Percentiles rank a stretch among this genome's conserved stretches.
Conservation (phyloP, 441 rosid genomes). For the Hura crepitans region DNA sequence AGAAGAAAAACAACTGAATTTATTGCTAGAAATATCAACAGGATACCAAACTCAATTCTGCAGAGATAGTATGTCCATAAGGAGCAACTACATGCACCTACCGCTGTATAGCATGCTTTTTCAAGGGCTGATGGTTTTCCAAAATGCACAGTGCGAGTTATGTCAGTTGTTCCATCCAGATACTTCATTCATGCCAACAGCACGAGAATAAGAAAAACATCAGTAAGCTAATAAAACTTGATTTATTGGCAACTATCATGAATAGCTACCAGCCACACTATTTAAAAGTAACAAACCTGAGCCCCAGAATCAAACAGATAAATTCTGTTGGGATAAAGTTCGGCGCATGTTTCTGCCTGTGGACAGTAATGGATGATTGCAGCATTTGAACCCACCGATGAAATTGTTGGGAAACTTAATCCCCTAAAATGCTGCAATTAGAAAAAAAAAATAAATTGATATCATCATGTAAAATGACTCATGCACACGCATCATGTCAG, state of each 20-base stretch:
- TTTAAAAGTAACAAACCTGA: conserved; percentile 51
- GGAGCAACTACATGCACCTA: conserved; percentile 32
- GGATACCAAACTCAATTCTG: neutral
- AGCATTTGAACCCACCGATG: conserved; percentile 93
- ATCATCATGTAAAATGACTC: conserved; percentile 7
- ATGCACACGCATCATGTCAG: neutral
- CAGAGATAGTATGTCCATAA: neutral
- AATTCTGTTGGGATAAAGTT: conserved; percentile 73
- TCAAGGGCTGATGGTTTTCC: conserved; percentile 89
- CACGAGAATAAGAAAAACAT: conserved; percentile 13
- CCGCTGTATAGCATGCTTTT: conserved; percentile 85
- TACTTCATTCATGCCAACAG: conserved; percentile 47
- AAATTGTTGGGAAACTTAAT: conserved; percentile 90
- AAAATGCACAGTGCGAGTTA: conserved; percentile 95
- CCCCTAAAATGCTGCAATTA: conserved; percentile 81
- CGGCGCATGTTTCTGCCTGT: conserved; percentile 68
- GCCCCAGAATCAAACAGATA: conserved; percentile 98
- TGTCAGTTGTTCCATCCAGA: conserved; percentile 95
- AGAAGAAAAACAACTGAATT: neutral
- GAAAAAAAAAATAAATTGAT: conserved; percentile 13
- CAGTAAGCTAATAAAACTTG: conserved; percentile 19
- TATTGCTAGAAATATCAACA: conserved; percentile 3
- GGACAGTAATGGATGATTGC: conserved; percentile 87
- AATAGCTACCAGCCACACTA: conserved; percentile 10
- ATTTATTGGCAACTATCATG: neutral